A percentile compares a stretch with the other conserved stretches of the same genome.
These are phyloP conservation scores for Saccharomycopsis lassenensis DNA, from an alignment of 805 yeast species.

Conservation along the genomic window DNA sequence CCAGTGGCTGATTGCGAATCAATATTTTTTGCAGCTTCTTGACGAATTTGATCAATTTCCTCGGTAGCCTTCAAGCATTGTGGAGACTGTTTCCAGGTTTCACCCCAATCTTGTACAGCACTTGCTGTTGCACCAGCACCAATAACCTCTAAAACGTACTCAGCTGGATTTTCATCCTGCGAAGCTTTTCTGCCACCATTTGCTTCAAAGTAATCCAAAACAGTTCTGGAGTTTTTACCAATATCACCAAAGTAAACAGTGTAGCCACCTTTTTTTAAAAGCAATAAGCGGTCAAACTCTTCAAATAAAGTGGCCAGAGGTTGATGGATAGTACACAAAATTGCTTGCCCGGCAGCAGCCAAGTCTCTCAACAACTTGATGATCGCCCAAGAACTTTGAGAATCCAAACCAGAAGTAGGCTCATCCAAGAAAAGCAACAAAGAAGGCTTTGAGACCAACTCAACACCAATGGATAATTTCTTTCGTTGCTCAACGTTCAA, in stretches of 20 bases:
- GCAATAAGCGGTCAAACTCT: conserved; percentile 35
- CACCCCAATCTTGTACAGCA: conserved; percentile 46
- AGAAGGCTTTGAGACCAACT: conserved; percentile 44
- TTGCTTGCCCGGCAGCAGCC: conserved; percentile 39
- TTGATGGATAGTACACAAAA: conserved; percentile 46
- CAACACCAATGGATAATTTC: conserved; percentile 44
- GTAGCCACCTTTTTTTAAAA: conserved; percentile 40
- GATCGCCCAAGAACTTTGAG: conserved; percentile 47
- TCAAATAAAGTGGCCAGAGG: conserved; percentile 41
- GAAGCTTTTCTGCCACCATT: conserved; percentile 57
- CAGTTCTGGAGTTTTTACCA: conserved; percentile 41
- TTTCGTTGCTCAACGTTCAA: conserved; percentile 46
- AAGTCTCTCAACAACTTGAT: conserved; percentile 33
- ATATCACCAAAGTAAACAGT: conserved; percentile 56
- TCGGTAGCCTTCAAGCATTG: conserved; percentile 24
- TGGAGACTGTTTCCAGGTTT: conserved; percentile 41
- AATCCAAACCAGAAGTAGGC: conserved; percentile 51
- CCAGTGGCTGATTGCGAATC: too few species aligned
- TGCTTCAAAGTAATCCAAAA: conserved; percentile 51
- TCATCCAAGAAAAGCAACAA: conserved; percentile 45
- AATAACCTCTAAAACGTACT: conserved; percentile 59
- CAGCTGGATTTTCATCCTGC: conserved; percentile 58
- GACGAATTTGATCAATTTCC: conserved; percentile 24
- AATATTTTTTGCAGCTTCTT: background rate
- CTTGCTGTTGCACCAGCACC: conserved; percentile 70